Evolutionary conservation across 2,329 filamentous ascomycete species (phyloP).

Genomic region (Pseudopyrenochaeta lycopersici): DNA sequence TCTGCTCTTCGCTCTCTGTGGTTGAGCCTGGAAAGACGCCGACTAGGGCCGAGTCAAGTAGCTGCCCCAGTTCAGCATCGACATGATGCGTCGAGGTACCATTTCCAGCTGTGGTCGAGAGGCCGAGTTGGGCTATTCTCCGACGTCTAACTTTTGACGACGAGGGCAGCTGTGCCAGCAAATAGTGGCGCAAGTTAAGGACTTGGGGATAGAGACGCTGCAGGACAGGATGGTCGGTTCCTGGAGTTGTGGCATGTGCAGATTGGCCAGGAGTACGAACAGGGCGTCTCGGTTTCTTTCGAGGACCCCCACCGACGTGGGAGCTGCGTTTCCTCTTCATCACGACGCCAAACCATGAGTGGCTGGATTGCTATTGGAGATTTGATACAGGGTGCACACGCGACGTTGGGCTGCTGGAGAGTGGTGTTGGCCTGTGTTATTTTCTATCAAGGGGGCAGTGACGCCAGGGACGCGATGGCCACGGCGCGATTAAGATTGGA

Average conservation of each 20-base stretch:
- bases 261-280: slow-evolving; percentile 37
- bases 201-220: slow-evolving; percentile 73
- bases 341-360: slow-evolving; percentile 10
- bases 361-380: background rate
- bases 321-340: slow-evolving; percentile 45
- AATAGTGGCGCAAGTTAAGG: slow-evolving; percentile 73
- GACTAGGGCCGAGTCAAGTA: slow-evolving; percentile 77
- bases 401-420: background rate
- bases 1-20: slow-evolving; percentile 58
- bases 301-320: slow-evolving; percentile 24
- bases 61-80: slow-evolving; percentile 55
- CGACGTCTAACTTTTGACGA: slow-evolving; percentile 67
- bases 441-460: slow-evolving; percentile 3
- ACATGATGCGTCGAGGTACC: slow-evolving; percentile 50
- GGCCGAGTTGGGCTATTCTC: slow-evolving; percentile 52
- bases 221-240: slow-evolving; percentile 69
- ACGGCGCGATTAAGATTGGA: background rate
- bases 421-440: background rate
- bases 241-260: slow-evolving; percentile 38
- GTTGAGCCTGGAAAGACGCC: slow-evolving; percentile 57
- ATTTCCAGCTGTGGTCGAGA: slow-evolving; percentile 13
- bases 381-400: background rate
- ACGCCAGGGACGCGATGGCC: slow-evolving; percentile 1
- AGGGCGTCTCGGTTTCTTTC: slow-evolving; percentile 34
- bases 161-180: slow-evolving; percentile 71